Base-by-base conservation (phyloP, 345 rosid genomes). In the Rhizophora mangle region DNA sequence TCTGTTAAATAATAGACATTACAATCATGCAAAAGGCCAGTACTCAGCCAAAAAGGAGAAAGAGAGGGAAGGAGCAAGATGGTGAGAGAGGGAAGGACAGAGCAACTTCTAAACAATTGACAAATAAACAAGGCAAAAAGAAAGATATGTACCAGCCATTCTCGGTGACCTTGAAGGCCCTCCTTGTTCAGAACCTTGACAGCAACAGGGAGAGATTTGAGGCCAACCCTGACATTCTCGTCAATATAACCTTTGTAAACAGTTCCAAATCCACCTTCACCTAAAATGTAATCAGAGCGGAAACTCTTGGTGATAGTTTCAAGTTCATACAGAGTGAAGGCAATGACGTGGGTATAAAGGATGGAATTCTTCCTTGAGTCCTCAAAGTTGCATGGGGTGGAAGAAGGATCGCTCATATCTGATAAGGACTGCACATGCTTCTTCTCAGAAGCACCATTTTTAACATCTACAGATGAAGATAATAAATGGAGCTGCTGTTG, bases 261-360 rank as follows among this genome's bases (percentile, higher is more conserved):
- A 1, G 95, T 89, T 37, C 97, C 96, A 59, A 94, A 91, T 24
- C 99, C 99, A 49, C 99, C 96, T 74, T 95, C 97, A 0, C 97
- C 97, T 16, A 91, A 84, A 69, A 95, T 95, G 76, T 95, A 91
- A 72, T 95, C 97, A 2, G 93, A 81, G 54, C 96, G 96, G 85
- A 92, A 95, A 74, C 96, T 95, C 90, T 95, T 95, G 60, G 99
- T 91, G 57, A 92, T 92, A 52, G 96, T 91, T 84, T 91, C 98
- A 8, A 94, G 95, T 80, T 94, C 98, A 59, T 75, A 94, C 43
- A 91, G 69, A 64, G 96, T 85, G 71, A 94, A 94, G 61, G 97
- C 87, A 47, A 94, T 94, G 31, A 94, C 89, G 56, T 89, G 85
- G 16, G 91, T 82, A 62, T 93, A 93, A 54, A 89, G 87, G 63